Base-by-base conservation (phyloP, 179 eudicot species). In the Actinidia polygama region DNA sequence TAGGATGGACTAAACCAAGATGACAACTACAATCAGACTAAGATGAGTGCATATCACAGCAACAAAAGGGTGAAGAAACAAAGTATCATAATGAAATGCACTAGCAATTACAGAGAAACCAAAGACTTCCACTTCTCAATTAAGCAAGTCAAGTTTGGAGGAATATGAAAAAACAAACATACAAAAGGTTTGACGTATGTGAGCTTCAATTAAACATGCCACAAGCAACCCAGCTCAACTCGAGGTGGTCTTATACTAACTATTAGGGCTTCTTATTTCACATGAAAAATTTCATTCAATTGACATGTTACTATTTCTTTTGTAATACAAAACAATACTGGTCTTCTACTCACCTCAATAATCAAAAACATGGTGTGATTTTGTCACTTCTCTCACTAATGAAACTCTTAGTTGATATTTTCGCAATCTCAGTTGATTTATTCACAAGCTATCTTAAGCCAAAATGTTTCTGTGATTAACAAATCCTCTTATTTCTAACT, bases 271-370 rank as follows among this genome's bases (percentile, higher is more conserved):
- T 12, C 46, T 73, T 23, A 12, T 51, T 53, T 23, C n/a, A 49
- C 51, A 50, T 4, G 5, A 73, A n/a, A n/a, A 73, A 12, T 73
- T 73, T 50, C 76, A 73, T 23, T 73, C 9, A 49, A 19, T 5
- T 5, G n/a, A 46, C 10, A 47, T n/a, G 26, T 24, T 19, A 19
- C 51, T 19, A 18, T 69, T 69, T 36, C 46, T 47, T 71, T 44
- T 47, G 24, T 71, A 71, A 46, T 54, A 24, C 21, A 18, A 71
- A 46, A 10, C 23, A 71, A 18, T 71, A 15, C 40, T 68, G 50
- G 50, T 68, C 18, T 68, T 16, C 73, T 49, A 36, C 75, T 44
- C 55, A 73, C 59, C 77, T 7, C n/a, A n/a, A n/a, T n/a, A n/a
- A n/a, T n/a, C n/a, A n/a, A n/a, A n/a, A n/a, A n/a, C n/a, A n/a